Evolutionary conservation across 2,329 filamentous ascomycete species (phyloP).

Genomic region (Venturia effusa): DNA sequence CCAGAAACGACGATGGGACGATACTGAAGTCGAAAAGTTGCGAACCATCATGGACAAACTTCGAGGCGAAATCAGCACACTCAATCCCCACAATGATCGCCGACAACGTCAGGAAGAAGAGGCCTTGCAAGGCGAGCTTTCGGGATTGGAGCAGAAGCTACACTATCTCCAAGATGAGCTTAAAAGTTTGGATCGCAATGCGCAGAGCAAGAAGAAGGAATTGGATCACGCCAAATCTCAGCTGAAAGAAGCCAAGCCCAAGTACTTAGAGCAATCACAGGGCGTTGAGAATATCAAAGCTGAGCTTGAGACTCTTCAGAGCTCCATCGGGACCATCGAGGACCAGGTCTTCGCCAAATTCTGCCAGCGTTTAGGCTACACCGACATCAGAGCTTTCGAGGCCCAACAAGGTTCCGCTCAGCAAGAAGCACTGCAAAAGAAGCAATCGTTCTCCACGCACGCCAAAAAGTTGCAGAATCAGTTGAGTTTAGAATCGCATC

Average conservation of each 20-base stretch:
- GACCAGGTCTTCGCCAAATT: conserved; percentile 81
- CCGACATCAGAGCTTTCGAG: conserved; percentile 85
- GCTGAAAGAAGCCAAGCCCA: conserved; percentile 65
- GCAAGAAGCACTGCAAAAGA: conserved; percentile 79
- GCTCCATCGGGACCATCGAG: conserved; percentile 68
- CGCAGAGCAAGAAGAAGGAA: conserved; percentile 74
- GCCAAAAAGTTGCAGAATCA: conserved; percentile 50
- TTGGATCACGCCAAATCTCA: conserved; percentile 62
- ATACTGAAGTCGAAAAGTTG: conserved; percentile 80
- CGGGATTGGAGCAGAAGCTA: conserved; percentile 61
- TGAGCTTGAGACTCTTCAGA: conserved; percentile 45
- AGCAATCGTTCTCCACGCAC: conserved; percentile 76
- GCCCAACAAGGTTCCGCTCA: conserved; percentile 86
- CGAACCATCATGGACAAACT: conserved; percentile 65
- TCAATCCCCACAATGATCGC: conserved; percentile 58
- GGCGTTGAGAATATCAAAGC: conserved; percentile 54
- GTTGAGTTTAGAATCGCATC: conserved; percentile 56
- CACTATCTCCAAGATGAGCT: conserved; percentile 64
- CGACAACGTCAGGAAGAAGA: conserved; percentile 71
- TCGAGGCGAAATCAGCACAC: conserved; percentile 62
- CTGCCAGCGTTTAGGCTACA: conserved; percentile 77
- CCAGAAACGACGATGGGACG: conserved; percentile 74
- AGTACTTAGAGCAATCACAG: conserved; percentile 60
- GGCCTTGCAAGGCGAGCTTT: conserved; percentile 65
- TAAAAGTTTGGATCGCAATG: conserved; percentile 67